Conservation (phyloP, 129 eudicot genomes). For the Escallonia rubra region DNA sequence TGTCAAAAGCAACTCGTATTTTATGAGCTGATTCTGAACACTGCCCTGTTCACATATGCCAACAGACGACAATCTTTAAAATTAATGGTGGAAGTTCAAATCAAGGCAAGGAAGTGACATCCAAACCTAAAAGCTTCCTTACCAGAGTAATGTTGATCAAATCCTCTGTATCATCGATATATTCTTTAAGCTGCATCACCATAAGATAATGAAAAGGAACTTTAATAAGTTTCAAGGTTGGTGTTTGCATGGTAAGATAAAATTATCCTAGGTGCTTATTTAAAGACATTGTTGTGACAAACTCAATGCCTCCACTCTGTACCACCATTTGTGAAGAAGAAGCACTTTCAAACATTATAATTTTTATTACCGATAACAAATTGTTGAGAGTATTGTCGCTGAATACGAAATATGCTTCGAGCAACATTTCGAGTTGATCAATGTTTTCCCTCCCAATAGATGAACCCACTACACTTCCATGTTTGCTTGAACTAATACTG, state of each 20-base stretch:
- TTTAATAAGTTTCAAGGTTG: not conserved
- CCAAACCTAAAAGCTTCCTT: not conserved
- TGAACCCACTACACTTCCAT: constrained; percentile 71
- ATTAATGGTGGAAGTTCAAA: not conserved
- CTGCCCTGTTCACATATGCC: constrained; percentile 38
- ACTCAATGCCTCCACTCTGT: not conserved
- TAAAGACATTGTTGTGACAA: not conserved
- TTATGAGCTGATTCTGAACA: constrained; percentile 64
- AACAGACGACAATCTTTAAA: not conserved
- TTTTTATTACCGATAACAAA: constrained; percentile 43
- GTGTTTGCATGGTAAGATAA: not conserved
- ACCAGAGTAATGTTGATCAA: constrained; percentile 63
- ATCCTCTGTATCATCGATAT: constrained; percentile 68
- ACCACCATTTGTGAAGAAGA: not conserved
- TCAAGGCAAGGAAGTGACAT: not conserved
- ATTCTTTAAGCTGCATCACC: constrained; percentile 58
- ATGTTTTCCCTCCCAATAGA: constrained; percentile 68
- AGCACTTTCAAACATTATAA: not conserved
- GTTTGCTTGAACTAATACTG: constrained; percentile 66
- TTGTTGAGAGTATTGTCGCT: constrained; percentile 55
- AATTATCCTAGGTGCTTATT: not conserved
- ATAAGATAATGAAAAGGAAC: not conserved
- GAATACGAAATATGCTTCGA: constrained; percentile 62
- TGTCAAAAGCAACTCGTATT: constrained; percentile 55
- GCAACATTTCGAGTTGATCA: constrained; percentile 79